These are phyloP conservation scores for Kregervanrija delftensis DNA, from an alignment of 805 yeast species.

Conservation along the genomic window DNA sequence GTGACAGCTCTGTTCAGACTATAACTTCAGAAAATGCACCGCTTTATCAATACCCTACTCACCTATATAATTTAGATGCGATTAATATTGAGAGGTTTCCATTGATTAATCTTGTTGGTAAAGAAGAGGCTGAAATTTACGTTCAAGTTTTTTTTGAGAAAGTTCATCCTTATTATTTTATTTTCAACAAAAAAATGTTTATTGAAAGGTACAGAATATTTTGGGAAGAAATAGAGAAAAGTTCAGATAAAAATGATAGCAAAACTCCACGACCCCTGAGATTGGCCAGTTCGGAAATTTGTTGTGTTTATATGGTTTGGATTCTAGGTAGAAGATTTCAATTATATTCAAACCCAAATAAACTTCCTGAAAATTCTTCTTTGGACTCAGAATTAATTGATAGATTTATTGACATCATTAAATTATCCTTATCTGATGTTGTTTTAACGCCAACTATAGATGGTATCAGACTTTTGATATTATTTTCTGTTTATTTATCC, in stretches of 20 bases:
- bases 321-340: constrained; percentile 31
- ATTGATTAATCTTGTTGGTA: constrained; percentile 24
- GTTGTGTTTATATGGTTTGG: constrained; percentile 43
- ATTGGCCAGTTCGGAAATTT: constrained; percentile 30
- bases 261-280: constrained; percentile 11
- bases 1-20: constrained; percentile 28
- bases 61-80: constrained; percentile 25
- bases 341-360: constrained; percentile 21
- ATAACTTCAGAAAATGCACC: constrained; percentile 30
- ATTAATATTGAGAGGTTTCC: constrained; percentile 33
- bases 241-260: constrained; percentile 5
- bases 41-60: constrained; percentile 28
- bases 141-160: constrained; percentile 33
- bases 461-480: constrained; percentile 36
- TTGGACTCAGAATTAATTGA: constrained; percentile 23
- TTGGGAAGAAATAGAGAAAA: constrained; percentile 29
- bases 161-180: constrained; percentile 38
- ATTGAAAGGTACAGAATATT: constrained; percentile 30
- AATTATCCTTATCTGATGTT: constrained; percentile 36
- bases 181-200: constrained; percentile 31
- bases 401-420: constrained; percentile 34
- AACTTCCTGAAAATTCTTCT: constrained; percentile 14
- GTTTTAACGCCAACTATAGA: constrained; percentile 37
- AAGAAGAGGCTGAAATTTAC: constrained; percentile 31
- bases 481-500: constrained; percentile 38